Evolutionary conservation across 139 green algal species (phyloP).

Genomic region (Edaphochlamys debaryana): DNA sequence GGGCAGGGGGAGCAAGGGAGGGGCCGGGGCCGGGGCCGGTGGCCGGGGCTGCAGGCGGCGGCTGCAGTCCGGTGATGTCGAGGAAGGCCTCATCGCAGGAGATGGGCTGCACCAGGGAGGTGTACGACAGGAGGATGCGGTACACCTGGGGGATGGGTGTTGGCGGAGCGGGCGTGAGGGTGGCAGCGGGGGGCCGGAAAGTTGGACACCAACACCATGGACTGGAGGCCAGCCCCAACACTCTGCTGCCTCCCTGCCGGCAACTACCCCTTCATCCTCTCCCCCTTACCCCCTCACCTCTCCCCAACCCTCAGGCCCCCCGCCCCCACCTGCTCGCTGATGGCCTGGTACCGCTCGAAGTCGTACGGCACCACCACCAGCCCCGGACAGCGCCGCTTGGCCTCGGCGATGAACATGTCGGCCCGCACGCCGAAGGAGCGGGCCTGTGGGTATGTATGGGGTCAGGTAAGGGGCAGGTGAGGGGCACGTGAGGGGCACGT

Average conservation of each 20-base stretch:
- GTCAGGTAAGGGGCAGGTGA: too few species aligned
- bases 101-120: slow-evolving; percentile 82
- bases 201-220: too few species aligned
- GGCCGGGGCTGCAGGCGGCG: too few species aligned
- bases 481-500: too few species aligned
- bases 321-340: neutral
- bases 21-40: too few species aligned
- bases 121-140: slow-evolving; percentile 79
- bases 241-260: too few species aligned
- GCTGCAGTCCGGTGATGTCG: slow-evolving; percentile 87
- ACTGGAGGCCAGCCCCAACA: too few species aligned
- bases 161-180: neutral
- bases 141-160: slow-evolving; percentile 79
- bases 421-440: slow-evolving; percentile 67
- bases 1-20: too few species aligned
- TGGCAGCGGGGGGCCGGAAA: neutral
- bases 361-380: slow-evolving; percentile 95
- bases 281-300: too few species aligned
- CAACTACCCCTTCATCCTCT: too few species aligned
- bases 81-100: slow-evolving; percentile 96
- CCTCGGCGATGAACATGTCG: slow-evolving; percentile 89
- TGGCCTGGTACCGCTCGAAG: slow-evolving; percentile 90
- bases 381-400: slow-evolving; percentile 87
- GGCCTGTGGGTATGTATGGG: slow-evolving; percentile 53
- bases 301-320: too few species aligned